Base-by-base conservation (phyloP, 306 rosid species). In the cucumber (Cucumis sativus) region DNA sequence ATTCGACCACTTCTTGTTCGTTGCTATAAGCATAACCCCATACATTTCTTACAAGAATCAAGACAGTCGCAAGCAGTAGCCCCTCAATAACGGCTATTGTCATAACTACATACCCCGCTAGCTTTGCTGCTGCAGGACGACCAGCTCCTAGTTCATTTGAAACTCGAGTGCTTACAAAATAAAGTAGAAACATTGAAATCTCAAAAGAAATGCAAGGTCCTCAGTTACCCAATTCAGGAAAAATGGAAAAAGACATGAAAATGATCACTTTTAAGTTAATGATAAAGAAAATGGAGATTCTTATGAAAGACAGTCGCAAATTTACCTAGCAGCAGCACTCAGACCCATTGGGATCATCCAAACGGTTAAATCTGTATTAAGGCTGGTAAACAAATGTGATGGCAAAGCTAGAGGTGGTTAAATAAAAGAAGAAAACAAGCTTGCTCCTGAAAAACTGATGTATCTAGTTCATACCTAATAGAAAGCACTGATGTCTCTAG, bases 111-210 rank as follows among this genome's bases (percentile, higher is more conserved):
- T 69, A 28, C 70, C 88, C 92, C 6, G 96, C 88, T 77, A 92
- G 87, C 43, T 86, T 84, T 15, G 93, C 93, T 30, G 86, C 75
- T 52, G 65, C 43, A 4, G 96, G 91, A 77, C 39, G 80, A 52
- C 91, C 91, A 21, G 96, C 96, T 68, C 97, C 96, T 58, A 92
- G 84, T 84, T 92, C 96, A 64, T 90, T 90, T 60, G 97, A 88
- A 55, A 90, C 91, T 23, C 97, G 87, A 21, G 88, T 87, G 84
- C 96, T 88, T 17, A 33, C 33, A 54, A 35, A 65, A 10, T 49
- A 64, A 57, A 71, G 74, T 14, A 57, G 28, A 49, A 64, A 58
- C 8, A 43, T 18, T 35, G 60, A 69, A 43, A 69, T 69, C 58
- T 28, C 76, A 49, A 47, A 47, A 3, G 17, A 49, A 25, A 49